Evolutionary conservation across 2,329 filamentous ascomycete genomes (phyloP), one percentile per base, ranked within the genome.

Genomic region (Fusarium sp.): DNA sequence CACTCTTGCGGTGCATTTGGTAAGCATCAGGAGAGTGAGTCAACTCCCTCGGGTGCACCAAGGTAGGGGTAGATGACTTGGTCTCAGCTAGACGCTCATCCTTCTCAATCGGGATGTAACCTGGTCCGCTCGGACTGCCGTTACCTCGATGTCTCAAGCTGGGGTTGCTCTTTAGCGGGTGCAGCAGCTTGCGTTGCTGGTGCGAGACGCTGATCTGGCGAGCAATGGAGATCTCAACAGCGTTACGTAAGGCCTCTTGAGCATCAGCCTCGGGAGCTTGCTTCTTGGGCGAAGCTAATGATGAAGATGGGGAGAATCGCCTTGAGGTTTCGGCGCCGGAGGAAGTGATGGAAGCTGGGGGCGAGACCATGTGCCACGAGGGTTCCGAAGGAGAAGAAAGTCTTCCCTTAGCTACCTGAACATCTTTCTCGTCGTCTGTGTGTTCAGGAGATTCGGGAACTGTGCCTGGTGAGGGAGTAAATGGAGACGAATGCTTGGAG

Each of bases 161-260:
- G 32, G 64, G 77, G 58, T 74, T 80, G 28, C 81, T 82, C 75
- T 86, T 83, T 43, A 90, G 80, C 18, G 89, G 88, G n/a, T 87
- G 85, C 23, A 92, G 82, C 70, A 92, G 82, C 76, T 88, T 86
- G 23, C 88, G 85, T 79, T 92, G 91, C 80, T 90, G 86, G 18
- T 87, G 83, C 18, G 90, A 91, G 32, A 93, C 84, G 72, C 88
- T 91, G 73, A 93, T 92, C 79, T 93, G 90, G 3, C 91, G 85
- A 1, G 91, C 91, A 73, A 93, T 92, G 4, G 90, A 92, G 50
- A 91, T 85, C 79, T 92, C 88, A 8, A 91, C 90, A 4, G 90
- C 88, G 47, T 86, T 86, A 71, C 87, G 86, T 19, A 88, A 80
- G 11, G 82, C 84, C 28, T 77, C 74, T 5, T 75, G 73, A 12